Evolutionary conservation across 164 flowering plant species (phyloP), one percentile per base, ranked within the genome.

Genomic region (Hamamelis virginiana): DNA sequence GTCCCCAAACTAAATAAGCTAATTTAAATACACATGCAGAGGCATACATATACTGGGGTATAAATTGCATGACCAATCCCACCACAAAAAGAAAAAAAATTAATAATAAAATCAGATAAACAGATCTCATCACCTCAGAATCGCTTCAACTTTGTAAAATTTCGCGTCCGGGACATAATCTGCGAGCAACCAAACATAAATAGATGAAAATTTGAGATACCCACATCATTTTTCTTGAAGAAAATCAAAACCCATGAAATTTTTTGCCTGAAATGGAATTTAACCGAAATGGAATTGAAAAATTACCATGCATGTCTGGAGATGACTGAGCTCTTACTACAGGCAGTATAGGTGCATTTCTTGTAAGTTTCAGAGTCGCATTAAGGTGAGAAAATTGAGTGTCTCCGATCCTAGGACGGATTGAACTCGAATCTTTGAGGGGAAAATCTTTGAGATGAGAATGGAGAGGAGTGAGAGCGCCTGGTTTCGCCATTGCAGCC

Each of bases 111-210:
- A 51, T 4, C 33, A 53, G 19, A 64, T 38, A 8, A 21, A 41
- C 25, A 22, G 8, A 14, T 9, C 5, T n/a, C 15, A 22, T 33
- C 43, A 91, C 98, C 98, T 91, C 47, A 94, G 51, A 75, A 94
- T 87, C 1, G 97, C 98, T 81, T 94, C 98, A 23, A 91, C 87
- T 81, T 89, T 94, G 87, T 90, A 91, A 62, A 94, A 94, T 46
- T 90, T 84, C n/a, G 92, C 79, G 28, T 87, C 94, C 1, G 93
- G 97, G 14, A 76, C 9, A 69, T 84, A 89, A 73, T 80, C 97
- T 89, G 75, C 59, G 12, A 64, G 5, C 69, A 61, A 67, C 48
- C 68, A 71, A 72, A 26, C 62, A 45, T 9, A 69, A 64, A 45
- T 22, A 55, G 55, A 66, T 43, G 28, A 74, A 75, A 64, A 59